Percentiles rank a stretch among this genome's conserved stretches.
These are phyloP conservation scores for Citrus mangshanensis DNA, from an alignment of 345 rosid species.

Conservation along the genomic window DNA sequence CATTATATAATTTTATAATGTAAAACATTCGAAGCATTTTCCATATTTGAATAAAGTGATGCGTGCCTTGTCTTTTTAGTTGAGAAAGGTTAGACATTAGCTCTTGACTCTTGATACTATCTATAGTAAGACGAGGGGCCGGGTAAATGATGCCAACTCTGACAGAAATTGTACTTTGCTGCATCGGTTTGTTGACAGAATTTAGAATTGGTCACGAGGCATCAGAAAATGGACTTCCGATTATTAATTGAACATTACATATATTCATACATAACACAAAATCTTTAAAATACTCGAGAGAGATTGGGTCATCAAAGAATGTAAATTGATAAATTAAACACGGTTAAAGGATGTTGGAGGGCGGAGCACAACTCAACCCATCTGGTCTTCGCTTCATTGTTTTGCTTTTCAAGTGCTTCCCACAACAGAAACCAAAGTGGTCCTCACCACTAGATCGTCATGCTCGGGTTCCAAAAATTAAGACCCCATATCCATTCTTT, in stretches of 20 bases:
- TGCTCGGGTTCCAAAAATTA: too few relatives aligned
- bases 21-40: conserved; percentile 19
- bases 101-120: neutral
- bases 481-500: too few relatives aligned
- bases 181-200: conserved; percentile 1
- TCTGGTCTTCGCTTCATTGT: too few relatives aligned
- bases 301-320: too few relatives aligned
- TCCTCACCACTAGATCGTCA: conserved; percentile 7
- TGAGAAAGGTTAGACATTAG: conserved; percentile 10
- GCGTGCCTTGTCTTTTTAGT: neutral
- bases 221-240: neutral
- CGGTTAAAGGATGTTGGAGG: too few relatives aligned
- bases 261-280: too few relatives aligned
- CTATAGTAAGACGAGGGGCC: conserved; percentile 1
- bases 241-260: too few relatives aligned
- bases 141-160: conserved; percentile 10
- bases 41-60: conserved; percentile 11
- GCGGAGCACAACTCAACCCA: too few relatives aligned
- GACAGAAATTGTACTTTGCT: conserved; percentile 30
- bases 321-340: too few relatives aligned
- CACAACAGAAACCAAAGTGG: conserved; percentile 28
- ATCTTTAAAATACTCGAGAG: too few relatives aligned
- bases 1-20: conserved; percentile 10
- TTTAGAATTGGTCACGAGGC: conserved; percentile 3
- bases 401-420: conserved; percentile 24